Evolutionary conservation across 768 basidiomycete genomes (phyloP).

Genomic region (Pisolithus tinctorius): DNA sequence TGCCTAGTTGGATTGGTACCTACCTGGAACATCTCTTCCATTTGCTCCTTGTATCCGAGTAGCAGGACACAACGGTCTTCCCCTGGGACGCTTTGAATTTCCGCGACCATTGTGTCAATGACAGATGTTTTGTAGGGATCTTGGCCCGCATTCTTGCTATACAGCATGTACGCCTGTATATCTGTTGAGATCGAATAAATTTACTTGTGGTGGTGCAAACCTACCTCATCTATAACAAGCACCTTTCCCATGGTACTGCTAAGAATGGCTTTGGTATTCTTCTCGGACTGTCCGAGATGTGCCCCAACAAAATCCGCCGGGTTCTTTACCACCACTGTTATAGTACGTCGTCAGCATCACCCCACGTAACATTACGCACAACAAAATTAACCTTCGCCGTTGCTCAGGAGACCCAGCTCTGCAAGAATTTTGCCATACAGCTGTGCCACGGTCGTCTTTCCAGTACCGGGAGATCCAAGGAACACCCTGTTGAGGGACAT

Average conservation of each 20-base stretch:
- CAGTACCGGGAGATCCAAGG: conserved; percentile 63
- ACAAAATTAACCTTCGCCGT: conserved; percentile 51
- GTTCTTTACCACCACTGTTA: conserved; percentile 56
- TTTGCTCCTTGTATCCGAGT: conserved; percentile 58
- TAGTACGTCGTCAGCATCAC: not conserved
- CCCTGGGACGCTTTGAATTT: conserved; percentile 61
- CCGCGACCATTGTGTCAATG: conserved; percentile 70
- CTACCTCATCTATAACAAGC: conserved; percentile 63
- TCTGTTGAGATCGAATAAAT: not conserved
- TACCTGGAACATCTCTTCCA: conserved; percentile 72
- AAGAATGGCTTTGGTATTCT: conserved; percentile 57
- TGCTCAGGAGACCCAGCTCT: conserved; percentile 59
- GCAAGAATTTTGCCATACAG: conserved; percentile 58
- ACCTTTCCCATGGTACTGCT: conserved; percentile 56
- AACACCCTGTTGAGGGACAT: conserved; percentile 60
- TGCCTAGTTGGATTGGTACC: not conserved
- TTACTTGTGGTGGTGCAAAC: conserved; percentile 1
- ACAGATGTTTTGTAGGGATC: conserved; percentile 61
- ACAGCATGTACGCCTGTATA: conserved; percentile 62
- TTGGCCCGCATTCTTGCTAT: conserved; percentile 31
- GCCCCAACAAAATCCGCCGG: conserved; percentile 64
- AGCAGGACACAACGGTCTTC: conserved; percentile 66
- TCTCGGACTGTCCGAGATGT: conserved; percentile 53
- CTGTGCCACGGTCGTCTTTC: conserved; percentile 65
- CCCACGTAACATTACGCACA: not conserved